phyloP scores from a whole-genome alignment of 2,329 filamentous ascomycete genomes.

The Penicillium hesseltinei region DNA sequence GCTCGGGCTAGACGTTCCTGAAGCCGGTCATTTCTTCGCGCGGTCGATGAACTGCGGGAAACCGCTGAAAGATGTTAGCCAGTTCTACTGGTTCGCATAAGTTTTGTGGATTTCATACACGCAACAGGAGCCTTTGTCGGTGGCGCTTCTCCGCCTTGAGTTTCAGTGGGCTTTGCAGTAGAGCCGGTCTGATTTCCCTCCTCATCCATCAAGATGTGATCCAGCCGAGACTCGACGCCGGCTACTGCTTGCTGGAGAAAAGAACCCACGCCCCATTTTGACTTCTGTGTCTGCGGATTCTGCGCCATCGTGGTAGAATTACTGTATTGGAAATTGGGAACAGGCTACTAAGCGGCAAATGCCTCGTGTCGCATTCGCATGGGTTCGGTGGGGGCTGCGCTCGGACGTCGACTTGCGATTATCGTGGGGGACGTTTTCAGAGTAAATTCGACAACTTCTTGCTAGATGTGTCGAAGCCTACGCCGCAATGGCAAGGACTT shows the following conservation, averaged over 20 bases:
- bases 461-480: not conserved
- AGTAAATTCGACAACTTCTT: not conserved
- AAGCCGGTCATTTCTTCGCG: constrained; percentile 72
- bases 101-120: constrained; percentile 26
- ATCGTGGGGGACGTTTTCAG: not conserved
- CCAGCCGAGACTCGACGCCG: constrained; percentile 87
- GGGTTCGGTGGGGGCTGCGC: constrained; percentile 18
- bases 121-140: constrained; percentile 23
- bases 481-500: not conserved
- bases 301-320: constrained; percentile 31
- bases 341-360: constrained; percentile 21
- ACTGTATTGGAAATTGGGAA: constrained; percentile 2
- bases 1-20: constrained; percentile 88
- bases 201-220: constrained; percentile 84
- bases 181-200: constrained; percentile 48
- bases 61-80: constrained; percentile 42
- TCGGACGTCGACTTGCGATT: constrained; percentile 10
- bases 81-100: not conserved
- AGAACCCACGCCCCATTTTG: constrained; percentile 66
- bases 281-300: constrained; percentile 46
- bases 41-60: constrained; percentile 65
- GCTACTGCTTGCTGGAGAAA: constrained; percentile 89
- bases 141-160: constrained; percentile 28
- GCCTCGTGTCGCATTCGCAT: constrained; percentile 23
- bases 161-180: constrained; percentile 36